Conservation (phyloP, 805 yeast genomes). For the Candida sanyiensis region DNA sequence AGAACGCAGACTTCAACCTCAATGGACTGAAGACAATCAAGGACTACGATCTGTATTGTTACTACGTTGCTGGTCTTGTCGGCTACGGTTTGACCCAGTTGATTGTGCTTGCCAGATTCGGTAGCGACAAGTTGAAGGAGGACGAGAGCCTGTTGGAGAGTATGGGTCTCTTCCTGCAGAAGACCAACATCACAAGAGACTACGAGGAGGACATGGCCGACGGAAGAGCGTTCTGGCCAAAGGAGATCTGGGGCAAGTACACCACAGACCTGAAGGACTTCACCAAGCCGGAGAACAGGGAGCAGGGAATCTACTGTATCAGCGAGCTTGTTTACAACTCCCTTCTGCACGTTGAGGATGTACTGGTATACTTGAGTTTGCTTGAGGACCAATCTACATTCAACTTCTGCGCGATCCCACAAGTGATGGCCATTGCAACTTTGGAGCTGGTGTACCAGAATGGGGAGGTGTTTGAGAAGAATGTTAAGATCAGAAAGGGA, state of each 20-base stretch:
- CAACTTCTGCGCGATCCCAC: conserved; percentile 95
- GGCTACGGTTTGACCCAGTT: conserved; percentile 92
- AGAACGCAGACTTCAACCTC: conserved; percentile 68
- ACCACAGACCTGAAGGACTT: conserved; percentile 60
- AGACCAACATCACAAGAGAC: conserved; percentile 93
- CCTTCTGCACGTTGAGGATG: conserved; percentile 70
- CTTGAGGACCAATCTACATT: conserved; percentile 78
- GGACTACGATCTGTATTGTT: conserved; percentile 90
- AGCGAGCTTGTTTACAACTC: conserved; percentile 78
- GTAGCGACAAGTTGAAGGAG: conserved; percentile 47
- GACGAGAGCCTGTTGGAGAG: conserved; percentile 60
- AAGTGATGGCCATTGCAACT: conserved; percentile 98
- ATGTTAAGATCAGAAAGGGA: conserved; percentile 89
- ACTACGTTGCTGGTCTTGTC: conserved; percentile 95
- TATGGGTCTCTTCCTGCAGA: conserved; percentile 94
- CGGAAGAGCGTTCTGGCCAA: conserved; percentile 94
- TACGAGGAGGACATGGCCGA: conserved; percentile 87
- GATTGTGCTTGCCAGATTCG: conserved; percentile 70
- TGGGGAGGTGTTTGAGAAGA: conserved; percentile 57
- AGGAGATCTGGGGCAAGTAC: conserved; percentile 85
- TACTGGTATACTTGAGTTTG: conserved; percentile 65
- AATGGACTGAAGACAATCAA: conserved; percentile 72
- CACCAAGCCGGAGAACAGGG: conserved; percentile 38
- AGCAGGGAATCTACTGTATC: conserved; percentile 66
- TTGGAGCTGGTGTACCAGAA: conserved; percentile 81